phyloP scores from a whole-genome alignment of 1,284 basidiomycete genomes.

The Puccinia polysora region DNA sequence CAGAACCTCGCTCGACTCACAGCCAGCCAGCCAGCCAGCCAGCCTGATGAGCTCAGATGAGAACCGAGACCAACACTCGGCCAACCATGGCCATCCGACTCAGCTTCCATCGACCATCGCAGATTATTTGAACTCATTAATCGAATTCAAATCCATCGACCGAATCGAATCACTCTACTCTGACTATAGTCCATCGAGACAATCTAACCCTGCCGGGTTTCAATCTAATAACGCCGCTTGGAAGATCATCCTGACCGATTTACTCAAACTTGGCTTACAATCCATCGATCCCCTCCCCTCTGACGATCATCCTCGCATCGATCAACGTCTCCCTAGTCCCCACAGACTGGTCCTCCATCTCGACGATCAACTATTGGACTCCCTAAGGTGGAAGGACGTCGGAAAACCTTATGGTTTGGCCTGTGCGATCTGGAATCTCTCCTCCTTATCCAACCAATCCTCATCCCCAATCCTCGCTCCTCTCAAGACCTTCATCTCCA shows the following conservation, averaged over 20 bases:
- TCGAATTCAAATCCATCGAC: constrained; percentile 35
- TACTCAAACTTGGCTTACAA: constrained; percentile 29
- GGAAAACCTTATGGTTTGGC: constrained; percentile 29
- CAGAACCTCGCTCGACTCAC: too few relatives aligned
- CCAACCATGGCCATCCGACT: too few relatives aligned
- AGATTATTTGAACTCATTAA: constrained; percentile 2
- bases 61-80: too few relatives aligned
- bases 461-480: neutral
- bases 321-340: neutral
- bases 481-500: constrained; percentile 10
- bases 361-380: constrained; percentile 22
- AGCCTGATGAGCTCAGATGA: too few relatives aligned
- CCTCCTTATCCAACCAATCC: constrained; percentile 2
- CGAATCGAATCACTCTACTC: constrained; percentile 40
- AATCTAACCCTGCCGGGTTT: constrained; percentile 37
- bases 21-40: too few relatives aligned
- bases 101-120: neutral
- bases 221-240: constrained; percentile 25
- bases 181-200: constrained; percentile 22
- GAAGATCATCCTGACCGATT: constrained; percentile 9
- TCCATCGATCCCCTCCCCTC: neutral
- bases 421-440: constrained; percentile 25
- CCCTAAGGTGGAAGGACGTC: constrained; percentile 1
- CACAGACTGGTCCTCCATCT: constrained; percentile 34
- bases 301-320: neutral